phyloP scores from a whole-genome alignment of 2,329 filamentous ascomycete genomes.

The Penicillium sclerotiorum region DNA sequence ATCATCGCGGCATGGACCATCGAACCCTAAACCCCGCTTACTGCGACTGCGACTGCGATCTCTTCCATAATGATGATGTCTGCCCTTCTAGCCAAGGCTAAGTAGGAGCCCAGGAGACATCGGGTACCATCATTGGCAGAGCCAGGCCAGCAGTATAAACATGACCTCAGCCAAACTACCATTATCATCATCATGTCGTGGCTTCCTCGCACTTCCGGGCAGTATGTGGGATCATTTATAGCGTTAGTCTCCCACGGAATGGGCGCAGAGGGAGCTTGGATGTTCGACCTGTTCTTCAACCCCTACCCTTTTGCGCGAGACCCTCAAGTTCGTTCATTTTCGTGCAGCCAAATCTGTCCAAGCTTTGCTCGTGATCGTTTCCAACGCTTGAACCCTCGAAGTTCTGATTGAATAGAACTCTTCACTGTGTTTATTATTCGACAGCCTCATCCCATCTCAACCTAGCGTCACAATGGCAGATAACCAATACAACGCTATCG shows the following conservation, averaged over 20 bases:
- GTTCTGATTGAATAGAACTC: no score
- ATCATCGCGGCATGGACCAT: neutral
- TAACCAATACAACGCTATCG: slow-evolving; percentile 52
- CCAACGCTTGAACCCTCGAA: no score
- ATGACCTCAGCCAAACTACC: slow-evolving; percentile 25
- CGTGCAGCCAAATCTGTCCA: neutral
- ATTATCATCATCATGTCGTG: slow-evolving; percentile 30
- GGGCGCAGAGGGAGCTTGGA: neutral
- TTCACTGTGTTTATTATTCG: no score
- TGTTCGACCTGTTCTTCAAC: no score
- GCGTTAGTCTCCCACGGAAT: neutral
- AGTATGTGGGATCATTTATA: slow-evolving; percentile 14
- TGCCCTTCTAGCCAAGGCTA: neutral
- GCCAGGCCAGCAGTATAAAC: slow-evolving; percentile 7
- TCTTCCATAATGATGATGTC: slow-evolving; percentile 18
- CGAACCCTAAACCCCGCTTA: neutral
- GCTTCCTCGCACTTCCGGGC: slow-evolving; percentile 13
- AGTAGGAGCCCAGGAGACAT: neutral
- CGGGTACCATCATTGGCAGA: slow-evolving; percentile 1
- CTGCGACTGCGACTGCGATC: no score
- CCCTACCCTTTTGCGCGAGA: neutral
- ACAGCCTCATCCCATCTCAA: no score
- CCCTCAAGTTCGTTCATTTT: neutral
- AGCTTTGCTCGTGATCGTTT: no score
- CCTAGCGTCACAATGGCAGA: slow-evolving; percentile 18